Evolutionary conservation across 2,329 filamentous ascomycete genomes (phyloP).

Genomic region (Xylaria multiplex): DNA sequence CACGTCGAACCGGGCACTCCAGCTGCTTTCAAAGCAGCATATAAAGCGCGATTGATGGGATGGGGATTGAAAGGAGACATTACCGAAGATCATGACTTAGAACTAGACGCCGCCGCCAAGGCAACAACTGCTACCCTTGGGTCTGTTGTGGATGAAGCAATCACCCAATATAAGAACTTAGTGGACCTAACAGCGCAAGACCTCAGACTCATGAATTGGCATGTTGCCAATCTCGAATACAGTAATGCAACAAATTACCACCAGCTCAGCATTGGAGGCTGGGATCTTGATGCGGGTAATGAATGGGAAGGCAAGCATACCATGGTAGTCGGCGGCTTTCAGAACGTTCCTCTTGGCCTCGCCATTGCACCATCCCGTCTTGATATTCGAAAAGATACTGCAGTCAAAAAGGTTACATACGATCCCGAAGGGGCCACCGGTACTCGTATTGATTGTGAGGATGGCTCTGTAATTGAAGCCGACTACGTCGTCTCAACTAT

Average conservation of each 20-base stretch:
- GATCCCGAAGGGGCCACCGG: conserved; percentile 62
- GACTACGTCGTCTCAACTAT: conserved; percentile 92
- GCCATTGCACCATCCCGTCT: conserved; percentile 80
- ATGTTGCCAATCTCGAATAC: conserved; percentile 97
- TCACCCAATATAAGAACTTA: conserved; percentile 85
- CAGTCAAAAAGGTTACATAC: conserved; percentile 76
- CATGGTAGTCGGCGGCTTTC: conserved; percentile 93
- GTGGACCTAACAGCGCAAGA: conserved; percentile 87
- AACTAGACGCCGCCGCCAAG: conserved; percentile 73
- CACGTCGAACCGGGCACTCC: conserved; percentile 76
- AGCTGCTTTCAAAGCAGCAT: conserved; percentile 76
- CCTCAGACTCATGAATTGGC: conserved; percentile 94
- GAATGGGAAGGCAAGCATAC: conserved; percentile 96
- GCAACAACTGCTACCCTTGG: conserved; percentile 79
- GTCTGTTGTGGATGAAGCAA: conserved; percentile 90
- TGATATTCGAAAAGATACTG: conserved; percentile 77
- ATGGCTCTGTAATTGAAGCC: conserved; percentile 81
- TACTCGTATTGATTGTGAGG: conserved; percentile 76
- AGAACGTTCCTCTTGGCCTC: conserved; percentile 88
- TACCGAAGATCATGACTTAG: conserved; percentile 72
- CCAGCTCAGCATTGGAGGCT: conserved; percentile 86
- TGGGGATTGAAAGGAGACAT: conserved; percentile 78
- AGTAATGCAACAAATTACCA: conserved; percentile 92
- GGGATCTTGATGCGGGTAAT: conserved; percentile 98
- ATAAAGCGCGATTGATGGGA: conserved; percentile 82